phyloP scores from a whole-genome alignment of 805 yeast species.

The Monosporozyma servazzii region DNA sequence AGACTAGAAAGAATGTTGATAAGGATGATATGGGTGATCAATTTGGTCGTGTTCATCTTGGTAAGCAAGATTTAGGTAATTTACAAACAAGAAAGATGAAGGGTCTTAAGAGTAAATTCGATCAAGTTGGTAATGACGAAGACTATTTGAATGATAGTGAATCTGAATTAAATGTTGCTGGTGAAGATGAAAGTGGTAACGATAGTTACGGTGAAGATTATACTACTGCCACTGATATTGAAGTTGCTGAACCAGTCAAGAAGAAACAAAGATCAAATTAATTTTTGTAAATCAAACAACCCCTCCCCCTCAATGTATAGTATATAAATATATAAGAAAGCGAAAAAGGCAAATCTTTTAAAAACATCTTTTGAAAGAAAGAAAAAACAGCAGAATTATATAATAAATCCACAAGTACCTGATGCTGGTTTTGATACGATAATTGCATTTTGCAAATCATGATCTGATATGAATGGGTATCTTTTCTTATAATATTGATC shows the following conservation, averaged over 20 bases:
- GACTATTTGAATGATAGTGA: slow-evolving; percentile 37
- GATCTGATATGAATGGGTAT: slow-evolving; percentile 41
- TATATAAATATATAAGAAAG: too few relatives aligned
- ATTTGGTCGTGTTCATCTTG: slow-evolving; percentile 92
- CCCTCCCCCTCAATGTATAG: too few relatives aligned
- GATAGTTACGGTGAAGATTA: slow-evolving; percentile 27
- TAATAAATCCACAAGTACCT: slow-evolving; percentile 34
- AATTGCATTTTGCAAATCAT: slow-evolving; percentile 41
- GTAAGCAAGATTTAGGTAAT: slow-evolving; percentile 83
- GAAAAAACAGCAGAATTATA: too few relatives aligned
- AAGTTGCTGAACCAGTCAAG: slow-evolving; percentile 23
- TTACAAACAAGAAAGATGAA: slow-evolving; percentile 97
- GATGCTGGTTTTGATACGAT: slow-evolving; percentile 47
- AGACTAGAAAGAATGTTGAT: slow-evolving; percentile 79
- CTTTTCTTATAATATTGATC: slow-evolving; percentile 42
- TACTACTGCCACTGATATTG: slow-evolving; percentile 29
- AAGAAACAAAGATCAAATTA: slow-evolving; percentile 19
- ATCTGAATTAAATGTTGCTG: slow-evolving; percentile 23
- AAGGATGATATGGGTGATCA: slow-evolving; percentile 90
- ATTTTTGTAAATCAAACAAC: too few relatives aligned
- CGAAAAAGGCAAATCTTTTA: too few relatives aligned
- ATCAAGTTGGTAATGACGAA: slow-evolving; percentile 53
- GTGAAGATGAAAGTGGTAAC: slow-evolving; percentile 5
- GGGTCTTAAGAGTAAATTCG: slow-evolving; percentile 83
- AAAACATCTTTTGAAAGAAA: too few relatives aligned